A percentile compares a stretch with the other conserved stretches of the same genome.
Conservation (phyloP, 352 stramenopile genomes). For the Globisporangium middletonii region DNA sequence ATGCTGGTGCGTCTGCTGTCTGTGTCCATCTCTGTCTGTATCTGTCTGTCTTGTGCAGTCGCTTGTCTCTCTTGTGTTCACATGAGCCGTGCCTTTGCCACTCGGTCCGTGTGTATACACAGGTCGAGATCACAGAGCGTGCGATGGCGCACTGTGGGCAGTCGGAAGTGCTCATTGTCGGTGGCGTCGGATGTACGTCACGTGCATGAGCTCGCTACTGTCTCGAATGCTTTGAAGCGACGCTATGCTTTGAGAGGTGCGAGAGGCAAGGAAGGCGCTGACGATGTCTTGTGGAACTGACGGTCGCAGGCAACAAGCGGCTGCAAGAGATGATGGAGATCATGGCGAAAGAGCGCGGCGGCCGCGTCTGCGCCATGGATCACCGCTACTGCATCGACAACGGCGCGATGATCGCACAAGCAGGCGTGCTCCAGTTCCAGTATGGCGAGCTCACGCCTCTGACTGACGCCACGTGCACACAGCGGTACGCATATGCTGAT, state of each 20-base stretch:
- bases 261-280: too few species aligned
- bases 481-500: slow-evolving; percentile 57
- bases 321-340: slow-evolving; percentile 97
- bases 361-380: slow-evolving; percentile 97
- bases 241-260: neutral
- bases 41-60: neutral
- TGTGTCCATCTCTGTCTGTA: neutral
- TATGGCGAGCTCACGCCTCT: slow-evolving; percentile 90
- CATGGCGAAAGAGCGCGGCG: slow-evolving; percentile 95
- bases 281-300: slow-evolving; percentile 33
- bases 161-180: slow-evolving; percentile 98
- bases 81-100: neutral
- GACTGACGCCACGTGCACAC: slow-evolving; percentile 91
- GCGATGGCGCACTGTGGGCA: slow-evolving; percentile 98
- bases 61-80: neutral
- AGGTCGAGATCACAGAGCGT: slow-evolving; percentile 99
- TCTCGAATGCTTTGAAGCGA: slow-evolving; percentile 54
- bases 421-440: slow-evolving; percentile 96
- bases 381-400: slow-evolving; percentile 99
- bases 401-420: slow-evolving; percentile 99
- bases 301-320: slow-evolving; percentile 51
- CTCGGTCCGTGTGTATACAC: neutral
- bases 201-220: slow-evolving; percentile 14
- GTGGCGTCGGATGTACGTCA: slow-evolving; percentile 96
- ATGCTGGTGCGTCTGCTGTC: slow-evolving; percentile 90